Evolutionary conservation across 805 yeast species (phyloP).

Genomic region (Monosporozyma servazzii): DNA sequence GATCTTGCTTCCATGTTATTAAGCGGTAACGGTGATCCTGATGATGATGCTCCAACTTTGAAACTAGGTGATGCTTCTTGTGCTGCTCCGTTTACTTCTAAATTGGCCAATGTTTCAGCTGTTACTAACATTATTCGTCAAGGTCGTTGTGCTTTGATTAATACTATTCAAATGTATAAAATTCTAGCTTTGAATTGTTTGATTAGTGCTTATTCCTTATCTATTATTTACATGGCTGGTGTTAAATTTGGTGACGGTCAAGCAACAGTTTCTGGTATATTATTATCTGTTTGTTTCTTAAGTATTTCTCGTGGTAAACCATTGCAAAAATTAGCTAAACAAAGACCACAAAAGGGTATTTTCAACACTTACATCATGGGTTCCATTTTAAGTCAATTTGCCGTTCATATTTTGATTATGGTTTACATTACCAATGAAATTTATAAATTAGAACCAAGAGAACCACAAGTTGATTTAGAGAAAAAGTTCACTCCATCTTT

Average conservation of each 20-base stretch:
- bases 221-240: constrained; percentile 92
- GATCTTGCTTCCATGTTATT: constrained; percentile 37
- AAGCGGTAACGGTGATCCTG: constrained; percentile 34
- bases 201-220: constrained; percentile 90
- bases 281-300: constrained; percentile 87
- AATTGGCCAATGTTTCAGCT: constrained; percentile 82
- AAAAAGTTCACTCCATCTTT: constrained; percentile 81
- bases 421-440: constrained; percentile 77
- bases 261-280: constrained; percentile 91
- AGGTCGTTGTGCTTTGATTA: constrained; percentile 95
- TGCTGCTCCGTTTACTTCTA: constrained; percentile 97
- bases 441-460: constrained; percentile 85
- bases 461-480: constrained; percentile 81
- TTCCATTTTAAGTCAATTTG: constrained; percentile 92
- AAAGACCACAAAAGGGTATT: constrained; percentile 96
- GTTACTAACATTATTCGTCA: constrained; percentile 92
- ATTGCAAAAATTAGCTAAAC: constrained; percentile 75
- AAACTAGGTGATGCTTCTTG: constrained; percentile 98
- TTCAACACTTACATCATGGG: constrained; percentile 96
- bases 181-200: constrained; percentile 93
- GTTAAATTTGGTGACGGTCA: constrained; percentile 97
- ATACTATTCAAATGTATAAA: constrained; percentile 98
- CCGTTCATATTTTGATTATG: constrained; percentile 77
- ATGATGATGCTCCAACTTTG: constrained; percentile 78
- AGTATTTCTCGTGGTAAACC: constrained; percentile 93